Evolutionary conservation across 164 flowering plant genomes (phyloP).

Genomic region (Annona squamosa): DNA sequence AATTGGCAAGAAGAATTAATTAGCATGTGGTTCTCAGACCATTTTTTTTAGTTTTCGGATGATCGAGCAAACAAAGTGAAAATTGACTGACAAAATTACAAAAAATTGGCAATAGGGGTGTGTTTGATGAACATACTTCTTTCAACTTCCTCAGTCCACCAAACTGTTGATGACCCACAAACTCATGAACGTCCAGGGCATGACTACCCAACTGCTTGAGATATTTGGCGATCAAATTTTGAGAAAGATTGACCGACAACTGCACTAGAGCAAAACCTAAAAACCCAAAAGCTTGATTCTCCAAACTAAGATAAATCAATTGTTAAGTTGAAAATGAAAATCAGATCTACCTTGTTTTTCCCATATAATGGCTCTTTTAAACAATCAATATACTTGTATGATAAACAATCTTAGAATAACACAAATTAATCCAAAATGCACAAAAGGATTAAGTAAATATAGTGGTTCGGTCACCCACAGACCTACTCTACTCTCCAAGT

Average conservation of each 20-base stretch:
- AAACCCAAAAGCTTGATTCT: conserved; percentile 1
- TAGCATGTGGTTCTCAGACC: not conserved
- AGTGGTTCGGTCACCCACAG: too few relatives aligned
- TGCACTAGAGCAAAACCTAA: conserved; percentile 18
- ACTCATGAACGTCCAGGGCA: conserved; percentile 47
- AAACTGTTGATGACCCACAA: conserved; percentile 63
- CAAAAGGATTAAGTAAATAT: too few relatives aligned
- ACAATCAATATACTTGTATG: too few relatives aligned
- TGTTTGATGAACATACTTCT: conserved; percentile 37
- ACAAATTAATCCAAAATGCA: too few relatives aligned
- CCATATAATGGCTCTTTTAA: too few relatives aligned
- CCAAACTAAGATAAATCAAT: not conserved
- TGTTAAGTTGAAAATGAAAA: conserved; percentile 2
- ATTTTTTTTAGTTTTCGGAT: not conserved
- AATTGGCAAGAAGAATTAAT: not conserved
- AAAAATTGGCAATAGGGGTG: not conserved
- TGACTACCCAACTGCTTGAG: conserved; percentile 31
- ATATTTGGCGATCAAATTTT: conserved; percentile 57
- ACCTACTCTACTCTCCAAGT: too few relatives aligned
- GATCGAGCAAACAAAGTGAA: not conserved
- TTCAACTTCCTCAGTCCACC: conserved; percentile 76
- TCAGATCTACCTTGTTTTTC: conserved; percentile 42
- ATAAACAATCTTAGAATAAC: too few relatives aligned
- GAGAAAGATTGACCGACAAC: conserved; percentile 70
- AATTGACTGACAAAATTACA: not conserved